Percentiles rank a stretch among this genome's conserved stretches.
Evolutionary conservation across 192 early-diverging fungal genomes (phyloP).

Genomic region (Backusella tuberculispora): DNA sequence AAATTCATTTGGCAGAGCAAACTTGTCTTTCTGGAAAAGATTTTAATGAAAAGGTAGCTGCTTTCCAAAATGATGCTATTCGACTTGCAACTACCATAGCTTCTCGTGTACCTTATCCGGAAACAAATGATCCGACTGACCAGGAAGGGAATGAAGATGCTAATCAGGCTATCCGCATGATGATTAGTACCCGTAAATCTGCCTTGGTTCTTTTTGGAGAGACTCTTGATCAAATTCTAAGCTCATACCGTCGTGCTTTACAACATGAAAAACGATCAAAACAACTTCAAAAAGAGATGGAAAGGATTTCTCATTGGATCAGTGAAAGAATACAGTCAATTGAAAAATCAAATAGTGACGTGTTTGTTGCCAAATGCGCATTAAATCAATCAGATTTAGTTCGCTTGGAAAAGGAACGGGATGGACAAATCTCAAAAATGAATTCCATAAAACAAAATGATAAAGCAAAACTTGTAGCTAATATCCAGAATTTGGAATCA

Average conservation of each 20-base stretch:
- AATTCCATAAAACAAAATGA: constrained; percentile 22
- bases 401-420: constrained; percentile 26
- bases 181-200: constrained; percentile 21
- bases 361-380: constrained; percentile 14
- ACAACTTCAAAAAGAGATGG: constrained; percentile 24
- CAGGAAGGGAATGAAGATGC: constrained; percentile 29
- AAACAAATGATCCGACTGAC: constrained; percentile 10
- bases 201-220: constrained; percentile 37
- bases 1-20: constrained; percentile 25
- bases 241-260: constrained; percentile 31
- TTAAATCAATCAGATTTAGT: constrained; percentile 25
- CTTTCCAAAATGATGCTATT: constrained; percentile 28
- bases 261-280: constrained; percentile 27
- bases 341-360: not conserved
- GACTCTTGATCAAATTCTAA: constrained; percentile 30
- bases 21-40: constrained; percentile 8
- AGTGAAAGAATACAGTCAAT: constrained; percentile 15
- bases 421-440: constrained; percentile 20
- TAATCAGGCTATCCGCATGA: constrained; percentile 29
- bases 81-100: constrained; percentile 31
- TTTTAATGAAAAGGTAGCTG: constrained; percentile 17
- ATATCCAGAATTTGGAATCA: constrained; percentile 22
- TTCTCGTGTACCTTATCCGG: constrained; percentile 30
- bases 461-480: constrained; percentile 18
- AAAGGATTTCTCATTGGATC: constrained; percentile 23